Base-by-base conservation (phyloP, 768 basidiomycete species). In the Rhodosporidiobolus sp. region DNA sequence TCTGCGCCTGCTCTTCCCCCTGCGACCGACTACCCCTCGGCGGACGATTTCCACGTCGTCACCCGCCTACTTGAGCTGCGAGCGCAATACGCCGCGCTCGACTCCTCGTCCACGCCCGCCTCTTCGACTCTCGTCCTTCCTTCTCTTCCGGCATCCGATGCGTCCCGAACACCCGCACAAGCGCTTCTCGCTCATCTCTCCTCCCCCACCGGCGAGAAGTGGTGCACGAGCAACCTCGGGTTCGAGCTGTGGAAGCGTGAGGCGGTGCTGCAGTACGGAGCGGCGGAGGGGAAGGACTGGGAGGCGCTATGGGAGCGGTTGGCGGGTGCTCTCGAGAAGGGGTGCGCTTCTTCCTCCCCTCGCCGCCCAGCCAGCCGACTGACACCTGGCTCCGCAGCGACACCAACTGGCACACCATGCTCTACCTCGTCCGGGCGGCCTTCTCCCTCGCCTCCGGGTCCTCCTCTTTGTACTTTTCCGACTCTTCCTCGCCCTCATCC, bases 361-460 rank as follows among this genome's bases (percentile, higher is more conserved):
- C n/a, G n/a, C n/a, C n/a, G n/a, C n/a, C n/a, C n/a, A n/a, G n/a
- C n/a, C n/a, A n/a, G n/a, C n/a, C n/a, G n/a, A 8, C 32, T 28
- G 53, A 50, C 22, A n/a, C 10, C 10, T 34, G 11, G 3, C 24
- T 30, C 30, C 49, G 17, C 63, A 75, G 76, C 22, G 79, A 78
- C 57, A 73, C 67, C n/a, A 79, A 79, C 54, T 79, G 79, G 79
- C 73, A 76, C 66, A 76, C 79, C 22, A 71, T 78, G 70, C 68
- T 72, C 28, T 70, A 72, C 58, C 48, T 77, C 30, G 62, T 77
- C 54, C 67, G 72, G 24, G 48, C 62, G 30, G 61, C 77, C 6
- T 61, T 74, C 67, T 54, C 67, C 2, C 28, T 72, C 50, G 72
- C 67, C 24, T 32, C 53, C n/a, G 30, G 43, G 5, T 67, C 70